phyloP scores from a whole-genome alignment of 768 basidiomycete genomes.

The Kockovaella imperatae region DNA sequence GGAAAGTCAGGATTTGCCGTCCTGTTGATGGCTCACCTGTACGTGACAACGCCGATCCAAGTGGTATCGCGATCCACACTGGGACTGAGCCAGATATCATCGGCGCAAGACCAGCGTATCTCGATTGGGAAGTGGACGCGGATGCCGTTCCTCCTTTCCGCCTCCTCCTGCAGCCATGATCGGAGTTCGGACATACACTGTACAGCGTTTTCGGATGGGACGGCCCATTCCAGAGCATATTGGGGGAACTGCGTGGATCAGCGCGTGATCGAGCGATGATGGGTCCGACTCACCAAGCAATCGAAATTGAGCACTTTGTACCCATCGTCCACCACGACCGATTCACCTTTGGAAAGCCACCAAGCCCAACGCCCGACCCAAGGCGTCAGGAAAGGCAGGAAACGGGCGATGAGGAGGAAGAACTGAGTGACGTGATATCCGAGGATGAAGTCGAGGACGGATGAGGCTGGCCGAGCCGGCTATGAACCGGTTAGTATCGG shows the following conservation, averaged over 20 bases:
- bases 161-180: conserved; percentile 63
- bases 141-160: conserved; percentile 60
- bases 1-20: conserved; percentile 5
- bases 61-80: conserved; percentile 67
- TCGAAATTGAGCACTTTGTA: conserved; percentile 86
- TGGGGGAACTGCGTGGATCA: conserved; percentile 62
- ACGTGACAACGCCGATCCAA: conserved; percentile 98
- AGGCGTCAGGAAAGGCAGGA: conserved; percentile 56
- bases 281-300: conserved; percentile 60
- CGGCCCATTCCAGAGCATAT: conserved; percentile 91
- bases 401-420: conserved; percentile 68
- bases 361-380: conserved; percentile 50
- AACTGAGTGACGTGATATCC: conserved; percentile 77
- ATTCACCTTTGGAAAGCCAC: conserved; percentile 58
- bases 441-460: conserved; percentile 52
- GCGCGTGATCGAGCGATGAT: conserved; percentile 6
- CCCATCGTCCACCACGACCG: conserved; percentile 66
- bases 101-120: conserved; percentile 74
- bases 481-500: conserved; percentile 3
- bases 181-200: conserved; percentile 65
- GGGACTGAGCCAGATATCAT: conserved; percentile 93
- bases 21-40: conserved; percentile 58
- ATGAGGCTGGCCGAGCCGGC: conserved; percentile 25
- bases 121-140: conserved; percentile 89
- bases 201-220: conserved; percentile 63